A percentile compares a stretch with the other conserved stretches of the same genome.
Conservation (phyloP, 2,329 filamentous ascomycete genomes). For the Fusarium sp. region DNA sequence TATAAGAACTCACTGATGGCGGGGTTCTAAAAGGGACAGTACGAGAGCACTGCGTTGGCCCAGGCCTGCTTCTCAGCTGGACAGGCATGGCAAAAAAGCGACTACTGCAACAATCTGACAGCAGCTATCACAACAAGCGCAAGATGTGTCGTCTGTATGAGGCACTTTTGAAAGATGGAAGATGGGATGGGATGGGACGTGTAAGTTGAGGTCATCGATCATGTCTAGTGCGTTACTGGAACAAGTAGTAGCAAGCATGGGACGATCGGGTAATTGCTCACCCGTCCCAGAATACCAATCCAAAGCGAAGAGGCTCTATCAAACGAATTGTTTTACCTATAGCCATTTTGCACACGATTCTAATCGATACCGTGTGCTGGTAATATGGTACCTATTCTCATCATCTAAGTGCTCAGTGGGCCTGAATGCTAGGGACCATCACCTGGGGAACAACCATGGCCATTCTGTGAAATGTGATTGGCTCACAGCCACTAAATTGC, state of each 20-base stretch:
- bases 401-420: neutral
- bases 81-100: constrained; percentile 9
- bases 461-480: constrained; percentile 24
- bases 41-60: neutral
- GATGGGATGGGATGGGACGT: neutral
- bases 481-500: constrained; percentile 39
- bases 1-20: constrained; percentile 11
- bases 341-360: neutral
- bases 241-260: neutral
- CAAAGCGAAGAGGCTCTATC: neutral
- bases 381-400: neutral
- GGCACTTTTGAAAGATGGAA: neutral
- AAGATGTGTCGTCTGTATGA: fast-evolving
- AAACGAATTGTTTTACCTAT: neutral
- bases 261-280: neutral
- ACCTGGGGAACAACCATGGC: constrained; percentile 11
- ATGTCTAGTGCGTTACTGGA: neutral
- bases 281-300: neutral
- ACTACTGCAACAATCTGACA: neutral
- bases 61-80: constrained; percentile 10
- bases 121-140: fast-evolving
- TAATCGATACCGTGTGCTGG: neutral
- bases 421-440: neutral
- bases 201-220: neutral
- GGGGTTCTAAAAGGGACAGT: constrained; percentile 22